These are phyloP conservation scores for Rhizophlyctis rosea DNA, from an alignment of 192 early-diverging fungal species.

Conservation along the genomic window DNA sequence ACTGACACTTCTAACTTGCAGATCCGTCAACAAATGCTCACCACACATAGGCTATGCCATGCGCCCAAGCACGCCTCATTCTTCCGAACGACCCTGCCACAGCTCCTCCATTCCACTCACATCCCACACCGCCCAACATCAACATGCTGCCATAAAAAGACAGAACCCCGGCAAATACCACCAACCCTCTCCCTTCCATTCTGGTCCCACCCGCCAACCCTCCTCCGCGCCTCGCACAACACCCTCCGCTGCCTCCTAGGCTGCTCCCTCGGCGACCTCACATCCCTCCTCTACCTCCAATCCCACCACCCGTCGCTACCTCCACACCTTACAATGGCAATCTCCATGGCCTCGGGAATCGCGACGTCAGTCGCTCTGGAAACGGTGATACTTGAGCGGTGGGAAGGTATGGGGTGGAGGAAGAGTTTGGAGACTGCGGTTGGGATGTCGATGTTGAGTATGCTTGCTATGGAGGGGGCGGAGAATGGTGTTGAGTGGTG, in stretches of 20 bases:
- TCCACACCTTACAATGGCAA: conserved; percentile 35
- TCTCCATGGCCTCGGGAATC: conserved; percentile 48
- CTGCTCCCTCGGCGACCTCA: conserved; percentile 51
- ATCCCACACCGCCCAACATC: too few species aligned
- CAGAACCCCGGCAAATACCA: too few species aligned
- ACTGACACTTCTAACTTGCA: too few species aligned
- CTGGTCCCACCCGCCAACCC: too few species aligned
- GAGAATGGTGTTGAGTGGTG: conserved; percentile 55
- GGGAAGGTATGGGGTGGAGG: conserved; percentile 11
- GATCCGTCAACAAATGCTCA: too few species aligned
- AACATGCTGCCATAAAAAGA: too few species aligned
- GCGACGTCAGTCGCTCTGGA: conserved; percentile 49
- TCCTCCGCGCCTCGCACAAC: conserved; percentile 43
- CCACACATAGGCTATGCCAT: too few species aligned
- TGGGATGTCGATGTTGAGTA: conserved; percentile 55
- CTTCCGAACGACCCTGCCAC: too few species aligned
- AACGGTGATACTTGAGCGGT: conserved; percentile 34
- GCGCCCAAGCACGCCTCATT: too few species aligned
- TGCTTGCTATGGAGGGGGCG: conserved; percentile 53
- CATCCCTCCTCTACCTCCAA: conserved; percentile 53
- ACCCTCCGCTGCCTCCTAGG: conserved; percentile 54
- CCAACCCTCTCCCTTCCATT: too few species aligned
- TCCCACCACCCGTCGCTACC: conserved; percentile 38
- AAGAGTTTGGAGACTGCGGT: conserved; percentile 51
- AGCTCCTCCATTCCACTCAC: too few species aligned